These are phyloP conservation scores for Lizonia empirigonia DNA, from an alignment of 2,329 filamentous ascomycete species.

Conservation along the genomic window DNA sequence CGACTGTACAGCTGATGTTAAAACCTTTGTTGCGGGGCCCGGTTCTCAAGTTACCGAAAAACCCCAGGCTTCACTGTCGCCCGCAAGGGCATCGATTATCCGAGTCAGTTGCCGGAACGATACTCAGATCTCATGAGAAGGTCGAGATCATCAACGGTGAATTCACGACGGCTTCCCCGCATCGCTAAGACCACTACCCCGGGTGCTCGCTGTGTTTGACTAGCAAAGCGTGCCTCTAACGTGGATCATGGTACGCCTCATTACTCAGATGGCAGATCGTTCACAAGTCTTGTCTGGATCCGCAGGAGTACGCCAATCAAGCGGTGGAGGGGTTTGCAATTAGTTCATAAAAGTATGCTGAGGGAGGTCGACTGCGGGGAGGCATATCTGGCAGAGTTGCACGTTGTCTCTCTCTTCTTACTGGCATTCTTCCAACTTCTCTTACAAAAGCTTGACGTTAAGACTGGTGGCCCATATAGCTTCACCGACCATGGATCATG, in stretches of 20 bases:
- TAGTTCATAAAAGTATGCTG: slow-evolving; percentile 4
- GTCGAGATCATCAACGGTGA: slow-evolving; percentile 14
- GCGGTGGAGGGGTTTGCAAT: slow-evolving; percentile 4
- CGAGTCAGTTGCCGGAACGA: slow-evolving; percentile 27
- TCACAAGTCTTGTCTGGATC: slow-evolving; percentile 12
- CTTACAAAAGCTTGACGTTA: neutral
- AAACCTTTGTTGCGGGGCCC: slow-evolving; percentile 22
- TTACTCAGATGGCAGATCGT: neutral
- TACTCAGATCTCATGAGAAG: neutral
- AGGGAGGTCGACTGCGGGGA: neutral
- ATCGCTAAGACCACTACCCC: slow-evolving; percentile 26
- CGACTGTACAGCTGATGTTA: neutral
- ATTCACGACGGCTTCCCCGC: slow-evolving; percentile 31
- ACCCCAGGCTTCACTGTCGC: slow-evolving; percentile 7
- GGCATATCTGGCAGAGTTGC: neutral
- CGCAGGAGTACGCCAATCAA: slow-evolving; percentile 11
- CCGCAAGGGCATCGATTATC: slow-evolving; percentile 8
- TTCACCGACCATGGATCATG: slow-evolving; percentile 23
- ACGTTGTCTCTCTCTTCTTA: neutral
- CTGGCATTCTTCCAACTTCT: too few relatives aligned
- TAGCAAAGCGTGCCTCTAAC: slow-evolving; percentile 13
- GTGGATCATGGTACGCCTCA: slow-evolving; percentile 2
- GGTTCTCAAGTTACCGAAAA: slow-evolving; percentile 20
- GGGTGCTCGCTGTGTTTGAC: slow-evolving; percentile 21
- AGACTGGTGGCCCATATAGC: slow-evolving; percentile 17